Evolutionary conservation across 1,284 basidiomycete species (phyloP), one percentile per base, ranked within the genome.

Genomic region (Ganoderma multipileum): DNA sequence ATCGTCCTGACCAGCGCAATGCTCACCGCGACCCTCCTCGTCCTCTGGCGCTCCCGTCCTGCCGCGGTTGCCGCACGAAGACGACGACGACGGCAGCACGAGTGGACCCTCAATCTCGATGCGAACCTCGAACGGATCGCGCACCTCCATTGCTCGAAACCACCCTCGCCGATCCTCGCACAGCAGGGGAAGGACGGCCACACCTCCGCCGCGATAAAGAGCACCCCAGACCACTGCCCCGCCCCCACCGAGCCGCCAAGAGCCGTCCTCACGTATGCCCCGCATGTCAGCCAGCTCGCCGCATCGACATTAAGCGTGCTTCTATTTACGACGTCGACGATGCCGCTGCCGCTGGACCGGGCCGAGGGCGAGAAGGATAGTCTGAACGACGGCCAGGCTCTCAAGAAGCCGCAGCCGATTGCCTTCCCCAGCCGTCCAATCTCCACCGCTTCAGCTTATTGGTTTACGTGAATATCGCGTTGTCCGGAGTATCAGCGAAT

Each of bases 11-110:
- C 76, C 54, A 65, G 68, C 23, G 64, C 71, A n/a, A 75, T 76
- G 68, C 64, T 72, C 61, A 68, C 68, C 44, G 73, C 74, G 26
- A 63, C 75, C 36, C 36, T 66, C 23, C 57, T 74, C 44, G 64
- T 75, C 63, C 66, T 76, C 52, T 74, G 73, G 70, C 75, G 71
- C 63, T 73, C 76, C n/a, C 71, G 74, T 41, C 68, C 75, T 26
- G 67, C 67, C 44, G 67, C 59, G 36, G 23, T 59, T 30, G 58
- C 52, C 41, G 57, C 66, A 5, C 72, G 67, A 4, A 65, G 39
- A 9, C 55, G 58, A 36, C 55, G 58, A 36, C 50, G 28, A 38
- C 60, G 59, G 41, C 61, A 65, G 50, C 66, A 14, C 58, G 23
- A 57, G 20, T 38, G 8, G 20, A 36, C 55, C 18, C 33, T 26